These are phyloP conservation scores for Rhipidocladum racemiflorum DNA, from an alignment of 176 grass and related monocot genomes.

Conservation along the genomic window DNA sequence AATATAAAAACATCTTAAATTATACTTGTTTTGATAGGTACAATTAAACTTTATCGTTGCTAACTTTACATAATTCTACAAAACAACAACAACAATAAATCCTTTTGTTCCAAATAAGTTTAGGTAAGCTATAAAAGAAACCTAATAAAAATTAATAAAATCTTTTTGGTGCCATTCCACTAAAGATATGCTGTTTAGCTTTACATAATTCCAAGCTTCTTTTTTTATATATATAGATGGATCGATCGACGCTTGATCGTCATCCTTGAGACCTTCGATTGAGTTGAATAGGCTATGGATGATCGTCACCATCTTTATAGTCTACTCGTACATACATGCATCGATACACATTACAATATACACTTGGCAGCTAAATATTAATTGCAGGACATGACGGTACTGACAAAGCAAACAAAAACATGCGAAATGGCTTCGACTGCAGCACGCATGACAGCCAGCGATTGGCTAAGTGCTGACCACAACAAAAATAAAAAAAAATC, in stretches of 20 bases:
- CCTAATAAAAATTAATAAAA: no score
- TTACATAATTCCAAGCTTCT: neutral
- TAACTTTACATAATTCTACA: no score
- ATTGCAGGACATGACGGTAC: neutral
- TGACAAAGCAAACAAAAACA: conserved; percentile 13
- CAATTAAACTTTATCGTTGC: no score
- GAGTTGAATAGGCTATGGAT: neutral
- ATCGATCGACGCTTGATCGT: conserved; percentile 30
- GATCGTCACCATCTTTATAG: neutral
- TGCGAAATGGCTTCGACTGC: neutral
- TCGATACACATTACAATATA: neutral
- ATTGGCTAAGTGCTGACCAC: neutral
- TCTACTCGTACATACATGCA: conserved; percentile 9
- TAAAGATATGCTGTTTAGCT: no score
- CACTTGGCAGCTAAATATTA: conserved; percentile 29
- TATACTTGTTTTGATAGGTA: no score
- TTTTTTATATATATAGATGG: neutral
- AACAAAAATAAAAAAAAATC: neutral
- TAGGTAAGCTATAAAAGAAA: no score
- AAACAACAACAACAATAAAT: no score
- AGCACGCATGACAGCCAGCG: neutral
- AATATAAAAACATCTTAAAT: no score
- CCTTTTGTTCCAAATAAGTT: no score
- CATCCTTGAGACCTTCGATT: conserved; percentile 21
- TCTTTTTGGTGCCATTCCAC: no score